Conservation (phyloP, 768 basidiomycete species). For the Boletus pseudo-olivaceus region DNA sequence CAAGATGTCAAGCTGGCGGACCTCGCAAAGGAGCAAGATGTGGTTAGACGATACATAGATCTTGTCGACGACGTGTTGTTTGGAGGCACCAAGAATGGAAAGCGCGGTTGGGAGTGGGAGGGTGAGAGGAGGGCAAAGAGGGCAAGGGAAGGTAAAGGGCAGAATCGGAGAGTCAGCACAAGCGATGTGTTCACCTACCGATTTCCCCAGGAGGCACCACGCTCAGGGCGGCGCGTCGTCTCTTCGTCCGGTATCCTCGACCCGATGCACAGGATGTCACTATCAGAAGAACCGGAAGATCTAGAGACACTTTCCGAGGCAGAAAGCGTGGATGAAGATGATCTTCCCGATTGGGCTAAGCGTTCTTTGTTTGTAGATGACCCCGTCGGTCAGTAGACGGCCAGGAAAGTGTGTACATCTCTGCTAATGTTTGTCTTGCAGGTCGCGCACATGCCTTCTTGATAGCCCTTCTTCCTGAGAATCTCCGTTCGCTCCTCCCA, state of each 20-base stretch:
- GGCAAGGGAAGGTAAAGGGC: constrained; percentile 36
- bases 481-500: constrained; percentile 43
- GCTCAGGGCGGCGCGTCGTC: constrained; percentile 46
- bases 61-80: constrained; percentile 82
- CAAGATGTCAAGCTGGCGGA: constrained; percentile 57
- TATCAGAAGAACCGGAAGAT: constrained; percentile 57
- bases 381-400: constrained; percentile 49
- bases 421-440: constrained; percentile 26
- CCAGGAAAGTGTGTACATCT: constrained; percentile 1
- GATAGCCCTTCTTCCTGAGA: constrained; percentile 52
- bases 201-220: constrained; percentile 17
- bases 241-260: constrained; percentile 56
- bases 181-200: constrained; percentile 28
- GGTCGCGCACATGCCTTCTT: constrained; percentile 67
- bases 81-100: constrained; percentile 48
- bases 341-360: constrained; percentile 77
- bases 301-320: constrained; percentile 42
- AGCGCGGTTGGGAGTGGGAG: constrained; percentile 47
- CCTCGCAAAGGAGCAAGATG: constrained; percentile 53
- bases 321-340: constrained; percentile 59
- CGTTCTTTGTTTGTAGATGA: constrained; percentile 51
- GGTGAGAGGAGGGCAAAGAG: constrained; percentile 45
- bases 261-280: constrained; percentile 44
- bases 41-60: constrained; percentile 62
- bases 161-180: constrained; percentile 33